phyloP scores from a whole-genome alignment of 345 rosid species.

The Murraya paniculata region DNA sequence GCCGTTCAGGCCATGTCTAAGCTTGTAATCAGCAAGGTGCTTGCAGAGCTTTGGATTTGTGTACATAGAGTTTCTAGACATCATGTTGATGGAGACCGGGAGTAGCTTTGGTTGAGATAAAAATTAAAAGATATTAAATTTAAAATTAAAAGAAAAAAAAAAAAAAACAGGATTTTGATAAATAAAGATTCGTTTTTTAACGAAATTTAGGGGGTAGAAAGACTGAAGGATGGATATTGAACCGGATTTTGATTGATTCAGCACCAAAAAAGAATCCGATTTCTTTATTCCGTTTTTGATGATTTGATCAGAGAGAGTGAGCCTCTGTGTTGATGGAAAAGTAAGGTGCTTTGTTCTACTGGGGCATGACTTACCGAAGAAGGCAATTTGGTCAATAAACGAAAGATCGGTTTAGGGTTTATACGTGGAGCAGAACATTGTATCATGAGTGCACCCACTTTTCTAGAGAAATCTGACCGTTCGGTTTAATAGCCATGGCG shows the following conservation, averaged over 20 bases:
- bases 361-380: slow-evolving; percentile 12
- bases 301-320: slow-evolving; percentile 16
- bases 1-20: slow-evolving; percentile 51
- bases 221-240: background rate
- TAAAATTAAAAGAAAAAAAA: background rate
- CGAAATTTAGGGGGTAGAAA: slow-evolving; percentile 2
- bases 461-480: background rate
- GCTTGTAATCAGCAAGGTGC: slow-evolving; percentile 80
- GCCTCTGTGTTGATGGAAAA: background rate
- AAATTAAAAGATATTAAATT: slow-evolving; percentile 11
- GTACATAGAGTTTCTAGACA: slow-evolving; percentile 38
- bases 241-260: slow-evolving; percentile 14
- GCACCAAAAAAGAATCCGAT: background rate
- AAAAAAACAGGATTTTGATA: background rate
- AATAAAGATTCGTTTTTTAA: background rate
- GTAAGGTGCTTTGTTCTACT: background rate
- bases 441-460: background rate
- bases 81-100: slow-evolving; percentile 37
- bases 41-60: slow-evolving; percentile 60
- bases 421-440: background rate
- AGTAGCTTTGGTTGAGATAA: slow-evolving; percentile 4
- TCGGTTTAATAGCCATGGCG: background rate
- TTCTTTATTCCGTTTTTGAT: background rate
- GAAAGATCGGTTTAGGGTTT: background rate
- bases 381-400: slow-evolving; percentile 1